Evolutionary conservation across 371 early-diverging fungal genomes (phyloP), one percentile per base, ranked within the genome.

Genomic region (Lichtheimia ornata): DNA sequence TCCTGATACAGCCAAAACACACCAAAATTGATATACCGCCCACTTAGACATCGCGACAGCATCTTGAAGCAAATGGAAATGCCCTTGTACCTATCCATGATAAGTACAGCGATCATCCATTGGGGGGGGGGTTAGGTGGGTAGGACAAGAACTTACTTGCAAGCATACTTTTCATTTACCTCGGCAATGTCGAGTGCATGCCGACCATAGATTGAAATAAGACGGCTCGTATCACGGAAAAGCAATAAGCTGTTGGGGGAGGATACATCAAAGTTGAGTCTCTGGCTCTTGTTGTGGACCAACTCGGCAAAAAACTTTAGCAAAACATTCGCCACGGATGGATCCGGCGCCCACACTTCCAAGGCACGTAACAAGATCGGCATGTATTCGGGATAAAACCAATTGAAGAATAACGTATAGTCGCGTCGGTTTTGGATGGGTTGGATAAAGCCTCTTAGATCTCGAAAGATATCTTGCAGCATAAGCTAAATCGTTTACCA

Each of bases 1-100:
- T 96, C 96, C 53, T 88, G 87, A 65, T 96, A 96, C 27, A 96
- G 76, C 63, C 85, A 88, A 74, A 95, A 92, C 18, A 96, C 92
- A 3, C 95, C 95, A 79, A 96, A 93, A 53, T 91, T 92, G 61
- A 93, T 89, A 66, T 95, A 96, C 53, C 88, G 84, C 25, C 96
- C 96, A 9, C 84, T 77, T 3, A 95, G 70, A 22, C 91, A 82
- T 6, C 84, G 83, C 13, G 82, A 77, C 58, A 93, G 64, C 24
- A 92, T 93, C 43, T 76, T 77, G 61, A 94, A 91, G 70, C 91
- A 90, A 42, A 89, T 72, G 42, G 84, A 71, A 20, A 90, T 88
- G 27, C 92, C 92, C 68, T 94, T 94, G 76, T 93, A 92, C 61
- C 81, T 87, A 52, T n/a, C 47, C 47, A 47, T 47, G 47, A n/a